These are phyloP conservation scores for Aristolochia fimbriata DNA, from an alignment of 164 flowering plant genomes.

Conservation along the genomic window DNA sequence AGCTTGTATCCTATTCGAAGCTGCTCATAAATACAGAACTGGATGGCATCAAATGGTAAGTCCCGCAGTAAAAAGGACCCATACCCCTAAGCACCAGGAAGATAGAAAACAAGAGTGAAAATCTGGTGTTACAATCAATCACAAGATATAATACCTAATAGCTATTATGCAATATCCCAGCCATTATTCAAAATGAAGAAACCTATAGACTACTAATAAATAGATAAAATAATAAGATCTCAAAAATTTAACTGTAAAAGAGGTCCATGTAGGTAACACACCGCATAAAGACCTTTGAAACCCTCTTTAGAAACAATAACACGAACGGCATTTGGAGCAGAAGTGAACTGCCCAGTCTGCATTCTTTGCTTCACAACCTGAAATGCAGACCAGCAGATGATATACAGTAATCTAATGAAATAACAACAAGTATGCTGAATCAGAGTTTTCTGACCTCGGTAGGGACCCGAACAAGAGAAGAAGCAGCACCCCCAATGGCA, in stretches of 20 bases:
- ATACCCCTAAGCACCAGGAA: conserved; percentile 55
- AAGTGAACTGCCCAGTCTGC: conserved; percentile 81
- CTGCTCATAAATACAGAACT: conserved; percentile 97
- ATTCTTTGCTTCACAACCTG: conserved; percentile 93
- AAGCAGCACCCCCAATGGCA: conserved; percentile 79
- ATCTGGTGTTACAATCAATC: neutral
- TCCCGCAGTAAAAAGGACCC: conserved; percentile 87
- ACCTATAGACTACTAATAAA: neutral
- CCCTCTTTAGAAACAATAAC: conserved; percentile 73
- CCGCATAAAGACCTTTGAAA: conserved; percentile 84
- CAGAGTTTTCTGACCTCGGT: conserved; percentile 59
- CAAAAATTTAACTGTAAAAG: neutral
- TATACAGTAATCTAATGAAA: neutral
- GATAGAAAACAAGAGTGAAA: neutral
- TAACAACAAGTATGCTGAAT: neutral
- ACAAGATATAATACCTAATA: neutral
- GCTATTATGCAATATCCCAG: neutral
- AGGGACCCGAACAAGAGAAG: conserved; percentile 93
- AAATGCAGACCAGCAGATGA: neutral
- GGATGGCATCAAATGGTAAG: conserved; percentile 96
- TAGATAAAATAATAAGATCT: neutral
- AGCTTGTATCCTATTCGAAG: conserved; percentile 79
- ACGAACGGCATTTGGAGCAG: conserved; percentile 79
- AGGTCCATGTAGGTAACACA: conserved; percentile 12
- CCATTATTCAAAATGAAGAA: neutral